A percentile compares a stretch with the other conserved stretches of the same genome.
phyloP scores from a whole-genome alignment of 371 early-diverging fungal genomes.

The Syncephalastrum racemosum region DNA sequence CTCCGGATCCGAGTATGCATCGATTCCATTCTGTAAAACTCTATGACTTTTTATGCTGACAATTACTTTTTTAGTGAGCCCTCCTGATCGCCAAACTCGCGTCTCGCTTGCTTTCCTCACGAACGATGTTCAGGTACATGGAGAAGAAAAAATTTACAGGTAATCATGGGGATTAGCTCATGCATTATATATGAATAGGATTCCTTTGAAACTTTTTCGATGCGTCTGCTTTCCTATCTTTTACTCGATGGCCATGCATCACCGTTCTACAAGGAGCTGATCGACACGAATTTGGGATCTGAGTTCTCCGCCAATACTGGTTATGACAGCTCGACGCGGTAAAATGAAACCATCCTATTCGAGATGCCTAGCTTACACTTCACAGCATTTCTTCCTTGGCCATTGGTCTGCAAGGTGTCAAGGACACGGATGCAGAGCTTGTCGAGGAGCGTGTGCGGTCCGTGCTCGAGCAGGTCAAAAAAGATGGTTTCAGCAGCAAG shows the following conservation, averaged over 20 bases:
- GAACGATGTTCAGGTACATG: slow-evolving; percentile 69
- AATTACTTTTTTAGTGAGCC: slow-evolving; percentile 57
- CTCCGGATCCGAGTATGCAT: slow-evolving; percentile 75
- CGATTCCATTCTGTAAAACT: slow-evolving; percentile 11
- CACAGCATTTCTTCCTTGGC: slow-evolving; percentile 54
- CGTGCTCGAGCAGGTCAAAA: slow-evolving; percentile 66
- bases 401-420: slow-evolving; percentile 74
- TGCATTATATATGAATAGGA: slow-evolving; percentile 47
- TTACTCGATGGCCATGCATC: slow-evolving; percentile 87
- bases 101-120: slow-evolving; percentile 76
- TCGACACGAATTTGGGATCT: slow-evolving; percentile 89
- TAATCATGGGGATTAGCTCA: neutral
- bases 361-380: neutral
- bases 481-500: slow-evolving; percentile 76
- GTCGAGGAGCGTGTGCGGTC: slow-evolving; percentile 69
- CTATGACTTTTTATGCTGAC: neutral
- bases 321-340: slow-evolving; percentile 72
- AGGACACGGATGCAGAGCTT: slow-evolving; percentile 49
- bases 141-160: neutral
- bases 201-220: slow-evolving; percentile 79
- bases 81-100: slow-evolving; percentile 78
- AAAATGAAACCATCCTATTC: slow-evolving; percentile 4
- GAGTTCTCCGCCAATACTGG: slow-evolving; percentile 92
- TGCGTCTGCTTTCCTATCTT: slow-evolving; percentile 77
- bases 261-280: slow-evolving; percentile 94